phyloP scores from a whole-genome alignment of 1,284 basidiomycete species.

The Rhodotorula sp. region DNA sequence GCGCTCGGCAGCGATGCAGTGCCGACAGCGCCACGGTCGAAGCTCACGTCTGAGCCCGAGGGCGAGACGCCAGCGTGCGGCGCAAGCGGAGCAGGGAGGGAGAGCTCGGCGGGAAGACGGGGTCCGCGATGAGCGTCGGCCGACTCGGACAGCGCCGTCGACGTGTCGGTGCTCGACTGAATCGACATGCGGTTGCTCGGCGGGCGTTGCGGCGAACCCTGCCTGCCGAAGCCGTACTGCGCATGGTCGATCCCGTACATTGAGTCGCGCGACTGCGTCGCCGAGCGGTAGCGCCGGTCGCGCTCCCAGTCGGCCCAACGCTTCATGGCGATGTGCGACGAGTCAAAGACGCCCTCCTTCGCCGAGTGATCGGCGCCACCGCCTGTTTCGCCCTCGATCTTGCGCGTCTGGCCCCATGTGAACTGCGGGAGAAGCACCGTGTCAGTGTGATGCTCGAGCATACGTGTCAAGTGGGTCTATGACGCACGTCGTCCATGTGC shows the following conservation, averaged over 20 bases:
- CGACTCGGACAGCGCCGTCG: slow-evolving; percentile 9
- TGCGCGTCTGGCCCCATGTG: slow-evolving; percentile 53
- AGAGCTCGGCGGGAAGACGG: slow-evolving; percentile 28
- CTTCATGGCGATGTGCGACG: slow-evolving; percentile 96
- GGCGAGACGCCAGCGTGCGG: slow-evolving; percentile 13
- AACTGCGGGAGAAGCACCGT: neutral
- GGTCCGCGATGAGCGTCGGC: slow-evolving; percentile 12
- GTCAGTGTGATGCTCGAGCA: neutral
- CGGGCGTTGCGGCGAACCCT: slow-evolving; percentile 22
- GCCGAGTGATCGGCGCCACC: slow-evolving; percentile 40
- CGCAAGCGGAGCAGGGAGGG: slow-evolving; percentile 41
- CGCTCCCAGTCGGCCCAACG: slow-evolving; percentile 98
- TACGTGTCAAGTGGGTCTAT: slow-evolving; percentile 46
- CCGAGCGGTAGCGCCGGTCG: slow-evolving; percentile 70
- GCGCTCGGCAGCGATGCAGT: neutral
- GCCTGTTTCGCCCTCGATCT: slow-evolving; percentile 45
- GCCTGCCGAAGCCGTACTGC: slow-evolving; percentile 1
- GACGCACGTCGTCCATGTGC: slow-evolving; percentile 1
- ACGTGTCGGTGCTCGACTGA: slow-evolving; percentile 35
- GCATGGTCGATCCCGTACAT: slow-evolving; percentile 15
- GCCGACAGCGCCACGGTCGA: slow-evolving; percentile 2
- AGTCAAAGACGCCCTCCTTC: slow-evolving; percentile 92
- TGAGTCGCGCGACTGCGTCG: slow-evolving; percentile 38
- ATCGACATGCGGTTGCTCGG: slow-evolving; percentile 29
- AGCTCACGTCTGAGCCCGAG: slow-evolving; percentile 12